Evolutionary conservation across 495 filamentous ascomycete species (phyloP).

Genomic region (Daldinia childiae): DNA sequence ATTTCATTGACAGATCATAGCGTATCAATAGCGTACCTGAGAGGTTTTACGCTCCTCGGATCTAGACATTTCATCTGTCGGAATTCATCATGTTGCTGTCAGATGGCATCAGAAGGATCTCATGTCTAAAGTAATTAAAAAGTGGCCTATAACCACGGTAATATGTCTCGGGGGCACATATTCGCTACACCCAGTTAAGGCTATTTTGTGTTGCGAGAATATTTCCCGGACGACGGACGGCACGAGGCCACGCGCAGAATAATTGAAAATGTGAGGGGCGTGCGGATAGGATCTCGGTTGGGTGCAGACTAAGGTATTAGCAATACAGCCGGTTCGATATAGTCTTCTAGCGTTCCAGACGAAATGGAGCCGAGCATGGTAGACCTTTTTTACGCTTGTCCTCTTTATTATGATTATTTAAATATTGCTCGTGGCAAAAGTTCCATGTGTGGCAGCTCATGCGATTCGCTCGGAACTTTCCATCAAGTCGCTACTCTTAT

Average conservation of each 20-base stretch:
- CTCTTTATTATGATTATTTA: conserved; percentile 20
- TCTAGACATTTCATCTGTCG: conserved; percentile 10
- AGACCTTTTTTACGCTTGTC: conserved; percentile 2
- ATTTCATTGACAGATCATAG: neutral
- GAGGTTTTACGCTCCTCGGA: neutral
- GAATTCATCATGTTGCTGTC: conserved; percentile 25
- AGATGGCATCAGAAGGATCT: conserved; percentile 30
- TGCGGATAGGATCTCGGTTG: conserved; percentile 37
- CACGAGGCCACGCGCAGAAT: conserved; percentile 19
- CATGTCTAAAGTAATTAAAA: conserved; percentile 22
- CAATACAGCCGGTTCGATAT: conserved; percentile 39
- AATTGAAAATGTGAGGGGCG: conserved; percentile 21
- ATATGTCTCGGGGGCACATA: conserved; percentile 27
- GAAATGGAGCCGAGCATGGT: conserved; percentile 31
- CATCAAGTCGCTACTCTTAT: conserved; percentile 2
- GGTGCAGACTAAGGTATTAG: conserved; percentile 29
- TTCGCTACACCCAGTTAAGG: conserved; percentile 34
- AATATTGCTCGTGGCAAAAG: conserved; percentile 6
- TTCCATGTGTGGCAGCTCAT: neutral
- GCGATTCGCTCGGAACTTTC: conserved; percentile 30
- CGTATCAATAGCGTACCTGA: neutral
- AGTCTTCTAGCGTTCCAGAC: conserved; percentile 34
- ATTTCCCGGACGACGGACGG: conserved; percentile 30
- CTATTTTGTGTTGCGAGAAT: conserved; percentile 33
- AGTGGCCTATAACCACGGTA: conserved; percentile 20